Evolutionary conservation across 1,139 yeast species (phyloP).

Genomic region (Waltiozyma solani): DNA sequence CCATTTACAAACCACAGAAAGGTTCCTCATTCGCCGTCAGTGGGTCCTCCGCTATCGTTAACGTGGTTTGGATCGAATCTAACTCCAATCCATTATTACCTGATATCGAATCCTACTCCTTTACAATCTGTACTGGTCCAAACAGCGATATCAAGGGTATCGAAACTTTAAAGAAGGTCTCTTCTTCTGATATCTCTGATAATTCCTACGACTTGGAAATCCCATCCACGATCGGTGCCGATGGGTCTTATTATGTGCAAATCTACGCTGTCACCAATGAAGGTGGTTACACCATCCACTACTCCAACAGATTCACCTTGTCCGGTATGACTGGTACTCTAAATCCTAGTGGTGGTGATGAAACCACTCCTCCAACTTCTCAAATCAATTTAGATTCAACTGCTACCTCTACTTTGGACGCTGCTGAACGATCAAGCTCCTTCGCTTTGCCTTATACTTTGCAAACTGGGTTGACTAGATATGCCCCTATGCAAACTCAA

Average conservation of each 20-base stretch:
- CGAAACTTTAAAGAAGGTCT: conserved; percentile 22
- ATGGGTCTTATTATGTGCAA: conserved; percentile 68
- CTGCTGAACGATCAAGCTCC: conserved; percentile 11
- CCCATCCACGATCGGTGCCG: conserved; percentile 30
- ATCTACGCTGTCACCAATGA: conserved; percentile 32
- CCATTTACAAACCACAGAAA: conserved; percentile 38
- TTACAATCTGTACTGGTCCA: conserved; percentile 63
- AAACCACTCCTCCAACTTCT: conserved; percentile 34
- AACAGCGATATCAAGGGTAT: conserved; percentile 38
- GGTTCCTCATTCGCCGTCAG: conserved; percentile 40
- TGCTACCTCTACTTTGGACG: conserved; percentile 15
- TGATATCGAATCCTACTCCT: conserved; percentile 35
- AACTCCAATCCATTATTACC: conserved; percentile 35
- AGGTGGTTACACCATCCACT: conserved; percentile 51
- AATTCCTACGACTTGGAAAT: conserved; percentile 29
- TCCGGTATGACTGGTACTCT: conserved; percentile 60
- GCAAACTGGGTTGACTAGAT: conserved; percentile 69
- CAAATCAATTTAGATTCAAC: conserved; percentile 23
- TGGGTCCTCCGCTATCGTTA: conserved; percentile 36
- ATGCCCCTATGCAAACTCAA: conserved; percentile 88
- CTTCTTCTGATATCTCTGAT: conserved; percentile 19
- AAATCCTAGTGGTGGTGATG: conserved; percentile 27
- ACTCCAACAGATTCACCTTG: conserved; percentile 57
- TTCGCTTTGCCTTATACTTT: conserved; percentile 49
- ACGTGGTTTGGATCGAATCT: conserved; percentile 53